Conservation (phyloP, 2,329 filamentous ascomycete genomes). For the Furcasterigmium furcatum region DNA sequence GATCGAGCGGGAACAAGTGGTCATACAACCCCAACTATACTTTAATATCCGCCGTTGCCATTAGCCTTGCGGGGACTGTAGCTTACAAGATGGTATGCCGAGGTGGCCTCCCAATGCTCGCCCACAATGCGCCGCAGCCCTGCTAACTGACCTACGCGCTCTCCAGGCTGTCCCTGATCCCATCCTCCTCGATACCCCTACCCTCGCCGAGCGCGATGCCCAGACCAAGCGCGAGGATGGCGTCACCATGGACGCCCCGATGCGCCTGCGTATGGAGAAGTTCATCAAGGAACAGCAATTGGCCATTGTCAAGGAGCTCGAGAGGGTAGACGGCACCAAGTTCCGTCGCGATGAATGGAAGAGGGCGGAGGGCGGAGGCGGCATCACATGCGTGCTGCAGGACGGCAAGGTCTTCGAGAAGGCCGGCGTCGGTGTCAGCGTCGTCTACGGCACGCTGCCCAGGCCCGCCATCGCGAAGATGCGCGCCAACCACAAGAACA, state of each 20-base stretch:
- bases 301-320: conserved; percentile 78
- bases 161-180: conserved; percentile 38
- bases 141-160: neutral
- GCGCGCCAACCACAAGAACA: conserved; percentile 91
- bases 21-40: conserved; percentile 6
- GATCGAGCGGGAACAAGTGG: conserved; percentile 8
- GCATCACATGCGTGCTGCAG: conserved; percentile 91
- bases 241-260: conserved; percentile 76
- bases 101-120: neutral
- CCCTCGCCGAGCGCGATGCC: conserved; percentile 82
- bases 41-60: conserved; percentile 32
- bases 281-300: conserved; percentile 93
- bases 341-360: conserved; percentile 87
- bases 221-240: conserved; percentile 75
- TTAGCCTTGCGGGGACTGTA: conserved; percentile 49
- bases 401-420: conserved; percentile 98
- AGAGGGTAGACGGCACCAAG: conserved; percentile 76
- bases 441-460: conserved; percentile 90
- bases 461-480: conserved; percentile 87
- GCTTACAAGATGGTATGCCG: conserved; percentile 56
- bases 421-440: conserved; percentile 89
- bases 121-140: conserved; percentile 2
- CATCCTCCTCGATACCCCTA: conserved; percentile 55
- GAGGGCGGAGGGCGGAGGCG: conserved; percentile 84
- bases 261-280: conserved; percentile 96